Percentiles rank a stretch among this genome's conserved stretches.
Evolutionary conservation across 2,329 filamentous ascomycete genomes (phyloP).

Genomic region (Xenosphaeropsis pyriputrescens): DNA sequence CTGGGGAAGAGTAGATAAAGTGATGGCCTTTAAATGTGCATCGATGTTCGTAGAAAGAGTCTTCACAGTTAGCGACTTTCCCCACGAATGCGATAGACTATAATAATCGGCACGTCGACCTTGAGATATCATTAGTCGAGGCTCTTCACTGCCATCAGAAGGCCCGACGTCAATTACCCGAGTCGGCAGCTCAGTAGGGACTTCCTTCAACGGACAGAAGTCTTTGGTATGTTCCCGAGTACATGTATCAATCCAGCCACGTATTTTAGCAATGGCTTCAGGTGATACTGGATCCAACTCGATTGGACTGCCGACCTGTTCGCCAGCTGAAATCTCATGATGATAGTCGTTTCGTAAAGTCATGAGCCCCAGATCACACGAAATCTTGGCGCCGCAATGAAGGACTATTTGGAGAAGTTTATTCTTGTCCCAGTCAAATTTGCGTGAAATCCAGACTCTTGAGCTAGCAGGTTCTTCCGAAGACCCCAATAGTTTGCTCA

Average conservation of each 20-base stretch:
- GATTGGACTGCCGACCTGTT: not conserved
- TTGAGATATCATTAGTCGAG: conserved; percentile 1
- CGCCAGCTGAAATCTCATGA: not conserved
- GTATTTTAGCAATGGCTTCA: not conserved
- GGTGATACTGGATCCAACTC: not conserved
- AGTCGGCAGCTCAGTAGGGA: conserved; percentile 3
- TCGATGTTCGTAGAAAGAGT: too few species aligned
- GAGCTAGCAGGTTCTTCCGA: not conserved
- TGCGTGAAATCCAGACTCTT: not conserved
- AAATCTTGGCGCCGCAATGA: not conserved
- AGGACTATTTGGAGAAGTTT: too few species aligned
- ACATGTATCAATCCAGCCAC: not conserved
- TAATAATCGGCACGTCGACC: not conserved
- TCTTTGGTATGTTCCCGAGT: not conserved
- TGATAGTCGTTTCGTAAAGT: not conserved
- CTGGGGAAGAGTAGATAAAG: not conserved
- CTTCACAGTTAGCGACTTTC: not conserved
- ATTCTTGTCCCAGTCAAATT: not conserved
- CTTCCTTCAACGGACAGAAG: not conserved
- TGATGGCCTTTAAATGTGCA: too few species aligned
- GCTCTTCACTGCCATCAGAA: conserved; percentile 1
- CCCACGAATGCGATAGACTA: conserved; percentile 3
- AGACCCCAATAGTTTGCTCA: not conserved
- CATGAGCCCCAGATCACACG: not conserved
- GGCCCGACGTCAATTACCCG: conserved; percentile 7